Percentiles rank a stretch among this genome's conserved stretches.
Evolutionary conservation across 2,329 filamentous ascomycete species (phyloP).

Genomic region (Fusarium paranaense): DNA sequence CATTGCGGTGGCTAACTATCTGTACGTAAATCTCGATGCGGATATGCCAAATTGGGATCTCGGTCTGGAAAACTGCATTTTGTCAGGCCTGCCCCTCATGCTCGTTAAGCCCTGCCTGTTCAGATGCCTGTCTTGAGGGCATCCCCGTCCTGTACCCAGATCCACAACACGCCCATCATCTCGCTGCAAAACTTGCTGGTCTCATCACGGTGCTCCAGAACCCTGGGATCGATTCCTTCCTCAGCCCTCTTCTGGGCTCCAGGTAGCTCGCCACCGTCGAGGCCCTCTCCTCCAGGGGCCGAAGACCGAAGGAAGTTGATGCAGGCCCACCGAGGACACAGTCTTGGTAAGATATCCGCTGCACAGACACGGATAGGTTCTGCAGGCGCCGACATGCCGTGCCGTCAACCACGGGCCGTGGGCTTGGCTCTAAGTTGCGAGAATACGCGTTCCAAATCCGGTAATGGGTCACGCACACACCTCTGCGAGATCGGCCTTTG

Average conservation of each 20-base stretch:
- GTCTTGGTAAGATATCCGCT: neutral
- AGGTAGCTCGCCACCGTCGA: neutral
- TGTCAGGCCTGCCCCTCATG: constrained; percentile 2
- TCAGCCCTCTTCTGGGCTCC: neutral
- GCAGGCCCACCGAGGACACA: neutral
- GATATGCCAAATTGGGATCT: constrained; percentile 29
- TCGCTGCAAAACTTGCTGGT: constrained; percentile 5
- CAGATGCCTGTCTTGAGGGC: neutral
- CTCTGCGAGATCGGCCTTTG: constrained; percentile 4
- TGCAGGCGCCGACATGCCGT: neutral
- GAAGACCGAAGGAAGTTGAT: neutral
- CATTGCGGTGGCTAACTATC: constrained; percentile 10
- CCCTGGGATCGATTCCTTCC: constrained; percentile 16
- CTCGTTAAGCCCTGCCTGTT: neutral
- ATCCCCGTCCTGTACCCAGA: constrained; percentile 22
- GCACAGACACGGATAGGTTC: constrained; percentile 10
- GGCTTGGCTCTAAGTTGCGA: constrained; percentile 13
- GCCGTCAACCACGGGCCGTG: constrained; percentile 9
- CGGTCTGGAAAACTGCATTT: constrained; percentile 40
- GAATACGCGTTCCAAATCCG: constrained; percentile 7
- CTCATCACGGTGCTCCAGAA: neutral
- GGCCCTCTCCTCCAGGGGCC: neutral
- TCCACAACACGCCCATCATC: neutral
- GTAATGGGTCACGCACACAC: constrained; percentile 29
- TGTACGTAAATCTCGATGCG: constrained; percentile 25